Base-by-base conservation (phyloP, 768 basidiomycete species). In the Mycena galopus region DNA sequence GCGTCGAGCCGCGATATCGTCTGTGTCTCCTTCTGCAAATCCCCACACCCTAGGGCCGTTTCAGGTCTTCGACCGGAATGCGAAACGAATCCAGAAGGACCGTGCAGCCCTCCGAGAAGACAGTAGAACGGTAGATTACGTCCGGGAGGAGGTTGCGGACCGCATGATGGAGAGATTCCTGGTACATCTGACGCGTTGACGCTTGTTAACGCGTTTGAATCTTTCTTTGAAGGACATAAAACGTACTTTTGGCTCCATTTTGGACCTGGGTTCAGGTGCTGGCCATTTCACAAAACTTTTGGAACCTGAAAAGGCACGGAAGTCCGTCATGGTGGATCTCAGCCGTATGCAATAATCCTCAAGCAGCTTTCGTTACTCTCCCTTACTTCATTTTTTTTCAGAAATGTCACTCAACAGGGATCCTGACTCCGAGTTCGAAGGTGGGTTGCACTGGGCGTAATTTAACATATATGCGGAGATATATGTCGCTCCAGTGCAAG, bases 201-300 rank as follows among this genome's bases (percentile, higher is more conserved):
- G 53, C 33, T 27, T 19, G 25, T 62, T 59, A 33, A 69, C 53
- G 64, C 72, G 47, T 56, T 57, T 61, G 29, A 59, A 50, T 51
- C 51, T 75, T 16, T 39, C 39, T 57, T 56, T 55, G 5, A 77
- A 99, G 97, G 97, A 99, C 80, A 94, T 99, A 75, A 96, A 94
- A 82, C 89, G 92, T 53, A 92, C 89, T 37, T 98, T 97, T 77
- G 83, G 86, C 58, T 86, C 90, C 2, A 85, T 99, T 25, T 83
- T 99, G 21, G 98, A 99, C 83, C 83, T 98, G 30, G 95, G 96
- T 1, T 91, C 96, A 32, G 96, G 97, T 14, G 87, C 98, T 3
- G 98, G 98, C 1, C 96, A 97, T 82, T 93, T 99, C 76, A 89
- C 96, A 8, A 95, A 93, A 78, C 85, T 97, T 35, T 78, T 98